Conservation (phyloP, 306 rosid species). For the Hippophae rhamnoides region DNA sequence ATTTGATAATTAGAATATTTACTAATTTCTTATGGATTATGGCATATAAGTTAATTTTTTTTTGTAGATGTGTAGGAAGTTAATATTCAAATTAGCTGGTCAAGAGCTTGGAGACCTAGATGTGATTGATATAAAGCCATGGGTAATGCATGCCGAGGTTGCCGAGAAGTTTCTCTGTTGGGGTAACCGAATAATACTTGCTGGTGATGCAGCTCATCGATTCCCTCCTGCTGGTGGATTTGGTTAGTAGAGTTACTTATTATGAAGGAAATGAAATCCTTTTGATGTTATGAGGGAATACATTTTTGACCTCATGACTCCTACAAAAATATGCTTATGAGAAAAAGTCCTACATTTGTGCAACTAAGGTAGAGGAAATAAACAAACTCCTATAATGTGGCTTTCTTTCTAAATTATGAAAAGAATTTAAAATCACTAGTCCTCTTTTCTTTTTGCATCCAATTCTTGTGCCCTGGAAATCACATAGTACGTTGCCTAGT, state of each 20-base stretch:
- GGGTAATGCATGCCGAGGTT: conserved; percentile 99
- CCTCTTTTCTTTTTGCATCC: too few relatives aligned
- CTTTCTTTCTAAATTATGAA: too few relatives aligned
- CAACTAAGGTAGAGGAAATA: too few relatives aligned
- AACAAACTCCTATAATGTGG: too few relatives aligned
- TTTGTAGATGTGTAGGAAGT: conserved; percentile 57
- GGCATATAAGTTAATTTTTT: conserved; percentile 22
- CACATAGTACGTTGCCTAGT: too few relatives aligned
- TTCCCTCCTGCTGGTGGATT: conserved; percentile 99
- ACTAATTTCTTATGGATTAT: neutral
- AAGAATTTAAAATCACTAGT: too few relatives aligned
- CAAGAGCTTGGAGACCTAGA: conserved; percentile 58
- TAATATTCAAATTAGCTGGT: conserved; percentile 72
- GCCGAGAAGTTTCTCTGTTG: conserved; percentile 62
- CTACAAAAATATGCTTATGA: neutral
- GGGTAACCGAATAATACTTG: conserved; percentile 59
- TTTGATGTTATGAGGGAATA: neutral
- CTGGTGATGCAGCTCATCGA: conserved; percentile 94
- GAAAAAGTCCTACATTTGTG: too few relatives aligned
- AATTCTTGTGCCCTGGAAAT: too few relatives aligned
- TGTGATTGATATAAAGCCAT: conserved; percentile 76
- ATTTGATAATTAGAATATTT: neutral
- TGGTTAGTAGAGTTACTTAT: conserved; percentile 49
- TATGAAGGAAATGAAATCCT: conserved; percentile 10
- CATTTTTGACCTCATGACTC: neutral